Base-by-base conservation (phyloP, 129 eudicot species). In the Pseudognaphalium luteoalbum region DNA sequence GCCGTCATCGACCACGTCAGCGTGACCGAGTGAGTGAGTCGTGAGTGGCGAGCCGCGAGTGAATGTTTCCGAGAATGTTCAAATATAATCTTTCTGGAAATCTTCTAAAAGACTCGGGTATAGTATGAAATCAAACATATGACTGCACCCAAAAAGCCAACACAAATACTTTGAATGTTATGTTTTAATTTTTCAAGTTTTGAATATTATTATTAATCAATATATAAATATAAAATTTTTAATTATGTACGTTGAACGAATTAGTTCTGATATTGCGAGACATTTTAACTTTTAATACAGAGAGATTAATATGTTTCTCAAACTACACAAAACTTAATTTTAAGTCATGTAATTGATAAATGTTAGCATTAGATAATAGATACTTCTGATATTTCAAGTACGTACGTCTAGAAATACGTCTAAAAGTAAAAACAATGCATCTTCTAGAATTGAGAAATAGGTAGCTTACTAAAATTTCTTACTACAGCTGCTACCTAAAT, bases 11-110 rank as follows among this genome's bases (percentile, higher is more conserved):
- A 42, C 54, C 65, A 74, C 80, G 87, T 83, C 54, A 33, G 80
- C 76, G n/a, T 83, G 87, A 86, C 81, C 65, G 67, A 33, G 77
- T 76, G 56, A 70, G 70, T 60, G 72, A 85, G 84, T 63, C 82
- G 73, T 62, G 73, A 74, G 84, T 60, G 76, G 84, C 69, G 72
- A 70, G 76, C 80, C 42, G 8, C 80, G 71, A 79, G 83, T 52
- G 32, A 79, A 44, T 21, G 78, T 20, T 72, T 72, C 78, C 35
- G 4, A 64, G 78, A 79, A 79, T 54, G 68, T 72, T 79, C 73
- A 47, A 25, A 25, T 25, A 25, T 25, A 20, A 20, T 52, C 50
- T 80, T 80, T 80, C 83, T 80, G 76, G 78, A 80, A 54, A 58
- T 19, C 33, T 66, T 73, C 63, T 54, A 70, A 16, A 42, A 69